phyloP scores from a whole-genome alignment of 805 yeast genomes.

The Kregervanrija fluxuum region DNA sequence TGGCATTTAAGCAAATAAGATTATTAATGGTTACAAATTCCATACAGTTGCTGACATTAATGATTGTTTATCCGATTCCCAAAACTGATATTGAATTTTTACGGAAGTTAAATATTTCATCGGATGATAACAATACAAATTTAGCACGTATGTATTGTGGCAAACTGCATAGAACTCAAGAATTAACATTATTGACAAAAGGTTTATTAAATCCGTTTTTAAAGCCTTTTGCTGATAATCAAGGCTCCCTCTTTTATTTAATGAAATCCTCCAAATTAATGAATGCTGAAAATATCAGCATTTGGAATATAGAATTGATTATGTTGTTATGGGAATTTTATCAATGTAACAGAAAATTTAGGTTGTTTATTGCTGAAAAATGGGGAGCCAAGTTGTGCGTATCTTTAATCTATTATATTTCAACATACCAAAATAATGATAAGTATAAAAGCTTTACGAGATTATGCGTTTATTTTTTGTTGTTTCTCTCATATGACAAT shows the following conservation, averaged over 20 bases:
- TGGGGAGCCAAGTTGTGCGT: slow-evolving; percentile 46
- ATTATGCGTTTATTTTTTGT: slow-evolving; percentile 42
- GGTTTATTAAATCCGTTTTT: slow-evolving; percentile 43
- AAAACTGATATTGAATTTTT: slow-evolving; percentile 33
- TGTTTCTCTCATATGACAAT: slow-evolving; percentile 38
- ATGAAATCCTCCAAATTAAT: slow-evolving; percentile 16
- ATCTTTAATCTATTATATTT: slow-evolving; percentile 49
- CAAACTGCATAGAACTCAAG: slow-evolving; percentile 46
- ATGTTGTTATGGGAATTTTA: slow-evolving; percentile 69
- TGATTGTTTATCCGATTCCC: slow-evolving; percentile 62
- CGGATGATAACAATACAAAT: slow-evolving; percentile 28
- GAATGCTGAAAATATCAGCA: slow-evolving; percentile 16
- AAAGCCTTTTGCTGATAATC: slow-evolving; percentile 30
- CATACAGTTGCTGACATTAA: slow-evolving; percentile 52
- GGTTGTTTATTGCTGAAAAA: slow-evolving; percentile 35
- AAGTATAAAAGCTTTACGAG: slow-evolving; percentile 38
- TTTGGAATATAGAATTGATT: slow-evolving; percentile 52
- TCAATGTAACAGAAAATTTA: slow-evolving; percentile 62
- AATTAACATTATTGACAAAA: slow-evolving; percentile 41
- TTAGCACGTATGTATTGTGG: slow-evolving; percentile 45
- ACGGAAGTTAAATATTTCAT: slow-evolving; percentile 27
- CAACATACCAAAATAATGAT: slow-evolving; percentile 36
- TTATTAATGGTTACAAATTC: slow-evolving; percentile 44
- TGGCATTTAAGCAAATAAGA: slow-evolving; percentile 34
- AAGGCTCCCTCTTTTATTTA: slow-evolving; percentile 19